These are phyloP conservation scores for Eucalyptus marginata DNA, from an alignment of 345 rosid genomes.

Conservation along the genomic window DNA sequence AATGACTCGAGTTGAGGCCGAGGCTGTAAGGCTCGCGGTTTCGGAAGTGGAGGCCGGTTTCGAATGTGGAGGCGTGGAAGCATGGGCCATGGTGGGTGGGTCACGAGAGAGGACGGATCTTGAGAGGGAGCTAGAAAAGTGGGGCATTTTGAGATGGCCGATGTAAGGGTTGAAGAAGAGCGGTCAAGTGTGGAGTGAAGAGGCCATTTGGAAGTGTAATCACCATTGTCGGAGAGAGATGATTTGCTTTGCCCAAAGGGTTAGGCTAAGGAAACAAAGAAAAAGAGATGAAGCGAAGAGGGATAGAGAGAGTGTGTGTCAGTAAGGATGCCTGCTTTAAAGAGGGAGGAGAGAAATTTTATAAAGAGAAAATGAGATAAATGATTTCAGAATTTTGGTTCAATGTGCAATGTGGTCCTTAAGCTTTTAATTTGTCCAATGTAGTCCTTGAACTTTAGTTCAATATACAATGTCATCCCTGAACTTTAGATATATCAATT, in stretches of 20 bases:
- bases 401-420: too few species aligned
- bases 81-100: background rate
- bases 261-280: background rate
- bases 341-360: background rate
- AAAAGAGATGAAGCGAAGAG: background rate
- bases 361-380: too few species aligned
- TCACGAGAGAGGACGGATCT: background rate
- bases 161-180: background rate
- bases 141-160: background rate
- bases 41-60: background rate
- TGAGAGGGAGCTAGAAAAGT: background rate
- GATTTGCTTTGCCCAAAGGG: background rate
- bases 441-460: too few species aligned
- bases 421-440: too few species aligned
- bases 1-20: constrained; percentile 17
- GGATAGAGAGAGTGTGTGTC: background rate
- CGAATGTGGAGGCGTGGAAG: constrained; percentile 7
- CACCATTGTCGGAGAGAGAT: background rate
- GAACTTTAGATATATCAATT: too few species aligned
- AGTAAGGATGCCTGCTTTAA: constrained; percentile 17
- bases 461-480: too few species aligned
- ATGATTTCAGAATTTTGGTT: too few species aligned
- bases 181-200: background rate
- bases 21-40: constrained; percentile 7
- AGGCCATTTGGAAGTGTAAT: background rate